Evolutionary conservation across 768 basidiomycete genomes (phyloP).

Genomic region (Calocybe indica): DNA sequence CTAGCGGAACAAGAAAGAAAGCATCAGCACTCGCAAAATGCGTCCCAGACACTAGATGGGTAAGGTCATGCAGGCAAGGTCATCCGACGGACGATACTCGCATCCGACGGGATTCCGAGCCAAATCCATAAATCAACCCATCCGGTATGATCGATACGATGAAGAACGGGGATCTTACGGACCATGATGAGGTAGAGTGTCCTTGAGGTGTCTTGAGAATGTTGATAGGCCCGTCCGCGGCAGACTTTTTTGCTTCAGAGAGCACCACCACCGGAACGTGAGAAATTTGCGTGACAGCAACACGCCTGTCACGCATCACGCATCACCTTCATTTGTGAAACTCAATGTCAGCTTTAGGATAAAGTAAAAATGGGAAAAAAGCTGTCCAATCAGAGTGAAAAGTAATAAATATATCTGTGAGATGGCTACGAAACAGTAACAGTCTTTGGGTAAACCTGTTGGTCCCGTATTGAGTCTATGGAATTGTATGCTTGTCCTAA

Average conservation of each 20-base stretch:
- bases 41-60: not conserved
- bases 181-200: slow-evolving; percentile 41
- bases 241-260: slow-evolving; percentile 24
- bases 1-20: slow-evolving; percentile 33
- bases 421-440: slow-evolving; percentile 8
- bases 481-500: slow-evolving; percentile 8
- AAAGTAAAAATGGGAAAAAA: not conserved
- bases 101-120: slow-evolving; percentile 31
- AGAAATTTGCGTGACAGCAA: slow-evolving; percentile 18
- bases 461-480: slow-evolving; percentile 8
- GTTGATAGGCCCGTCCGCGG: slow-evolving; percentile 38
- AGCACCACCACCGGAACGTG: slow-evolving; percentile 23
- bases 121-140: slow-evolving; percentile 14
- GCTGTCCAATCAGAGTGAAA: slow-evolving; percentile 6
- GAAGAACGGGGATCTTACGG: slow-evolving; percentile 22
- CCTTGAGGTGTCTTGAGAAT: slow-evolving; percentile 39
- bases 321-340: not conserved
- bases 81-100: slow-evolving; percentile 27
- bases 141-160: slow-evolving; percentile 15
- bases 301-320: slow-evolving; percentile 4
- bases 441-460: slow-evolving; percentile 9
- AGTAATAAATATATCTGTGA: slow-evolving; percentile 1
- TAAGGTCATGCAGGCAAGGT: slow-evolving; percentile 18
- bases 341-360: too few relatives aligned
- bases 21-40: slow-evolving; percentile 17